Base-by-base conservation (phyloP, 75 land plant genomes). In the Pseudotsuga menziesii region DNA sequence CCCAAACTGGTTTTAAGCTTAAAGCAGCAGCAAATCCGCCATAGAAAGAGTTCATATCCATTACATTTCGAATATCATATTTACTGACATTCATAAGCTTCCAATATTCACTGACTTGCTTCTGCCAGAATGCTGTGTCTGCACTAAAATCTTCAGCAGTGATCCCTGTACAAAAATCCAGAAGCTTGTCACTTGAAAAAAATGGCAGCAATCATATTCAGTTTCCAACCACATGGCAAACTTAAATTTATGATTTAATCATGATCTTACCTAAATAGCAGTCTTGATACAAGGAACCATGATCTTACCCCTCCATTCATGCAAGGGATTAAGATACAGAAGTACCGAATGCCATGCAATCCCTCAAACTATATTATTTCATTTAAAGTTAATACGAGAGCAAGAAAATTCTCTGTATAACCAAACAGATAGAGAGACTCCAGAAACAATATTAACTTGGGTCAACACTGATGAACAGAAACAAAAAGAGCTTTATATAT, bases 1-100 rank as follows among this genome's bases (percentile, higher is more conserved):
- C 94, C 96, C 96, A 93, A 6, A 93, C 79, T 26, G 96, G 96
- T 22, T 58, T 83, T 2, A 61, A 32, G 61, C 78, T 84, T 63
- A 93, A 79, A 48, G 90, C 96, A 58, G 76, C 90, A 27, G 96
- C 84, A 86, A 93, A 89, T 66, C 94, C 92, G 61, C 96, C 96
- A 80, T 66, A 83, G 25, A 74, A 78, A 57, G 96, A 89, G 86
- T 91, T 93, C 96, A 93, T 93, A 79, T 93, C 96, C 96, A 93
- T 93, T n/a, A 91, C 88, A 83, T 93, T 91, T 7, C 92, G 85
- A 41, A 93, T 84, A 23, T 80, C 76, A 22, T 76, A 78, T 27
- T 83, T 66, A 17, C 69, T 74, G 16, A 82, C 81, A 82, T 83
- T 79, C 77, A 93, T 80, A 44, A 91, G 67, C 67, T 78, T 80